phyloP scores from a whole-genome alignment of 2,329 filamentous ascomycete genomes.

The Xylariaceae sp. region DNA sequence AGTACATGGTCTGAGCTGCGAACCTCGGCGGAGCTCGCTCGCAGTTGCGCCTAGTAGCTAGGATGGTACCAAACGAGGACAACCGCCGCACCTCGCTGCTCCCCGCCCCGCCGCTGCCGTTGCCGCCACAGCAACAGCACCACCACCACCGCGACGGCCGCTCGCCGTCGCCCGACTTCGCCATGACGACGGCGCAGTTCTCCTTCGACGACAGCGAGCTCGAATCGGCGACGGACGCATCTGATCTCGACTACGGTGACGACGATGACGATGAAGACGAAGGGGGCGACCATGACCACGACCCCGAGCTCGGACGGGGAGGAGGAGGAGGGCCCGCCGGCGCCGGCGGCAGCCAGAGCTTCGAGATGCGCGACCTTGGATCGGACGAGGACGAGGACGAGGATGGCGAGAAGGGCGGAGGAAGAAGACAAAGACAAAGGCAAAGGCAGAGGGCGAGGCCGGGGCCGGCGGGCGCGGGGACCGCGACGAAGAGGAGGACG shows the following conservation, averaged over 20 bases:
- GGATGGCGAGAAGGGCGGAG: no score
- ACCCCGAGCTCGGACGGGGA: not conserved
- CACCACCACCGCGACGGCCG: no score
- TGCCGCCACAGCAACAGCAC: no score
- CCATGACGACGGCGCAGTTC: not conserved
- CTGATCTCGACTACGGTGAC: not conserved
- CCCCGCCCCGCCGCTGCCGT: no score
- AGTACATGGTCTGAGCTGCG: no score
- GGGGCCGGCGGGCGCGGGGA: not conserved
- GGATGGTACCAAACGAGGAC: no score
- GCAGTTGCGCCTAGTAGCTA: no score
- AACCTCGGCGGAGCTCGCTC: no score
- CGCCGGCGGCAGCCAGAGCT: not conserved
- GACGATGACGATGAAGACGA: not conserved
- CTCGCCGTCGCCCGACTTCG: no score
- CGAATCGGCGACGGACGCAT: not conserved
- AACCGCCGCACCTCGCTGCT: no score
- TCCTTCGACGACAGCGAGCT: not conserved
- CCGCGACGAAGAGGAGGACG: constrained; percentile 6
- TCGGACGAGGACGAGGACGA: no score
- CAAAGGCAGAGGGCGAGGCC: constrained; percentile 7
- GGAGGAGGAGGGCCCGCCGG: not conserved
- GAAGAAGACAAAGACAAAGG: not conserved
- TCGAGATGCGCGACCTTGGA: not conserved
- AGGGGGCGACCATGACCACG: not conserved